Base-by-base conservation (phyloP, 192 early-diverging fungal genomes). In the Jimgerdemannia lactiflua region DNA sequence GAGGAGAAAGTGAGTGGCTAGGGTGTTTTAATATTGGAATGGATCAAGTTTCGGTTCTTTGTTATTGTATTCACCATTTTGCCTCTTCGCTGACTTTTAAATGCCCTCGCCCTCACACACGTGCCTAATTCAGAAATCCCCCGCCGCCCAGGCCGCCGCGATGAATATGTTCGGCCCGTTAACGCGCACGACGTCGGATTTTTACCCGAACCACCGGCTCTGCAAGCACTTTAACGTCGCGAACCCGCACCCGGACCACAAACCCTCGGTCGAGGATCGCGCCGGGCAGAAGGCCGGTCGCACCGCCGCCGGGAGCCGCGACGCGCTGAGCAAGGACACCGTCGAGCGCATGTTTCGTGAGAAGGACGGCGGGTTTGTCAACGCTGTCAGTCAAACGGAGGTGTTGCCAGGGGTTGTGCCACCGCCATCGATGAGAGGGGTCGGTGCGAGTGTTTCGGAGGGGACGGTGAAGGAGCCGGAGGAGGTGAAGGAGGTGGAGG, bases 221-320 rank as follows among this genome's bases (percentile, higher is more conserved):
- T 95, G 93, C 79, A 94, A 94, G 70, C 84, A 93, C 9, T 94
- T 95, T 75, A 90, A 90, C 79, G 86, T 95, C 7, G 78, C 87
- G 4, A 88, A 93, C 66, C 94, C 94, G 7, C 89, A 93, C 78
- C 90, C 89, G 4, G 76, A 89, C n/a, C 83, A 91, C 68, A 75
- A 73, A 17, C 59, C 74, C 42, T 43, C 71, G 39, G 78, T 39
- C 29, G 43, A 40, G 39, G 74, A 68, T 3, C 19, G 82, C 64
- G 78, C 75, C 4, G 54, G 63, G 2, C 67, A 67, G 18, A 64
- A 69, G 3, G 70, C 63, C 41, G 83, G 80, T 8, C 79, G 85
- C 19, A 83, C 84, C 0, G 72, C 79, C 64, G 78, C 80, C 18
- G 84, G 82, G 10, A 78, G 75, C 9, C 67, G 70, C 43, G 79